Conservation (phyloP, 129 eudicot genomes). For the Flaveria trinervia region DNA sequence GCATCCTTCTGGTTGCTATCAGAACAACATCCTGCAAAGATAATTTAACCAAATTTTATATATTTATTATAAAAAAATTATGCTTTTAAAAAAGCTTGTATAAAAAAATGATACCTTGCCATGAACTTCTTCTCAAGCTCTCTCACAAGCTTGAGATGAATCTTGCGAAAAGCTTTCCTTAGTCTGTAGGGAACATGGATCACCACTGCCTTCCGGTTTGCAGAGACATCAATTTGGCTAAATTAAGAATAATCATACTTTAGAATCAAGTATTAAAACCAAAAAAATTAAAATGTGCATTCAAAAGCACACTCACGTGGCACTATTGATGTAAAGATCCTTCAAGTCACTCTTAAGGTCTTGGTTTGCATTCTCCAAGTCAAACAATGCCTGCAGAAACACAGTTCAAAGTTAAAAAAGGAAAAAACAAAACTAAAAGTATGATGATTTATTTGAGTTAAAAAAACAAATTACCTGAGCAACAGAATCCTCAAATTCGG, state of each 20-base stretch:
- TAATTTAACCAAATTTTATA: neutral
- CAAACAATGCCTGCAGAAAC: slow-evolving; percentile 52
- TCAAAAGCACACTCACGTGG: slow-evolving; percentile 32
- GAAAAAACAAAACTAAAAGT: neutral
- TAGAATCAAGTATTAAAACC: neutral
- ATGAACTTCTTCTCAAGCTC: slow-evolving; percentile 94
- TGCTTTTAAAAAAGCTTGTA: neutral
- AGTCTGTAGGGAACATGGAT: slow-evolving; percentile 84
- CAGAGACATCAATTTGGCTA: slow-evolving; percentile 84
- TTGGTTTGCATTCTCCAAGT: slow-evolving; percentile 62
- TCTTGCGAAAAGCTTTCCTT: slow-evolving; percentile 89
- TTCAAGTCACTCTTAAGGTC: slow-evolving; percentile 77
- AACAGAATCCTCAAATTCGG: slow-evolving; percentile 77
- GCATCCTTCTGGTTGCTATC: slow-evolving; percentile 66
- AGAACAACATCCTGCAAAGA: slow-evolving; percentile 62
- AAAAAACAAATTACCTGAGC: slow-evolving; percentile 50
- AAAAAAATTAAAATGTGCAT: neutral
- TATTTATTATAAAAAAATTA: neutral
- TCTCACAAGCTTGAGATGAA: slow-evolving; percentile 79
- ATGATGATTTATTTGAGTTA: neutral
- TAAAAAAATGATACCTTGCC: slow-evolving; percentile 57
- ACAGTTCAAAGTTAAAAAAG: neutral
- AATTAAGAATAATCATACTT: slow-evolving; percentile 1
- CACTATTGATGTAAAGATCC: slow-evolving; percentile 67
- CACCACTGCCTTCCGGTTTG: slow-evolving; percentile 76